phyloP scores from a whole-genome alignment of 331 rosid species.

The Quercus lobata region DNA sequence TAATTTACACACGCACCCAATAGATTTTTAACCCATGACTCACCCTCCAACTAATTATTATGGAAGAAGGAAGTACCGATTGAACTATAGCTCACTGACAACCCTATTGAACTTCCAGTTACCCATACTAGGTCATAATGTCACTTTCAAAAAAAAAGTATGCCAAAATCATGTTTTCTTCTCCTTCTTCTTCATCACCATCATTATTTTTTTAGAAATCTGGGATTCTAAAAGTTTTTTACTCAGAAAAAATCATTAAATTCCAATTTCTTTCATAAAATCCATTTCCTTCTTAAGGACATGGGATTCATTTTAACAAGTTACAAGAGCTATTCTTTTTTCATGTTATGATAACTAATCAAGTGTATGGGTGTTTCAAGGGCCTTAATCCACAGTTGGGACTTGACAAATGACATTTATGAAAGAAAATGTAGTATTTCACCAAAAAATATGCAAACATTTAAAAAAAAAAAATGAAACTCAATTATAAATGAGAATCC shows the following conservation, averaged over 20 bases:
- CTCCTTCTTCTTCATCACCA: too few relatives aligned
- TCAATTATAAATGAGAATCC: neutral
- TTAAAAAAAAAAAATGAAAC: neutral
- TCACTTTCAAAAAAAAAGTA: too few relatives aligned
- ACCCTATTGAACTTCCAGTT: neutral
- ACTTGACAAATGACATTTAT: neutral
- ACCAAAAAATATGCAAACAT: neutral
- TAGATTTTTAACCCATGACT: too few relatives aligned
- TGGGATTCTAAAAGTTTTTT: neutral
- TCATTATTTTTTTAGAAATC: neutral
- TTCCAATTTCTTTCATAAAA: neutral
- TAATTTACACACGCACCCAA: too few relatives aligned
- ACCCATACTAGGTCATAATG: neutral
- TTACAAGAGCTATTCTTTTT: neutral
- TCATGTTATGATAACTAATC: neutral
- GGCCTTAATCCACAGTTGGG: neutral
- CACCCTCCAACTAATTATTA: too few relatives aligned
- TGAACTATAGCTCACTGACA: neutral
- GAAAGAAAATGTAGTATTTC: neutral
- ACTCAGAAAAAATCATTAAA: neutral
- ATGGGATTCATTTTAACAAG: neutral
- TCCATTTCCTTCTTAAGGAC: neutral
- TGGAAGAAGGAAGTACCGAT: too few relatives aligned
- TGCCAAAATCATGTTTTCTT: neutral
- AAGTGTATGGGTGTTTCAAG: neutral